phyloP scores from a whole-genome alignment of 2,329 filamentous ascomycete genomes.

The Xylariales sp. region DNA sequence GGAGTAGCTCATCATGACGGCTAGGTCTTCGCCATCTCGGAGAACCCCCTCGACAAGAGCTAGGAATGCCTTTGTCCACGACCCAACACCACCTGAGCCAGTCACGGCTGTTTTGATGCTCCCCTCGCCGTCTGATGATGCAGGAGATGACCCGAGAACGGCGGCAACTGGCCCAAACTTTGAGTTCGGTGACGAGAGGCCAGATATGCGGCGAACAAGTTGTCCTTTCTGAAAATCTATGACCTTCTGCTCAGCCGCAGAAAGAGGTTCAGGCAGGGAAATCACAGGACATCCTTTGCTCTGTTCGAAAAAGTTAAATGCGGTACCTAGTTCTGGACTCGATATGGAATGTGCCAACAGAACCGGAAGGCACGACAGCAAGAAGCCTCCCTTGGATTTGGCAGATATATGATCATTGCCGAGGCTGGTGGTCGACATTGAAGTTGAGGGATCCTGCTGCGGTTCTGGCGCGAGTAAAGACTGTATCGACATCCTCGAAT shows the following conservation, averaged over 20 bases:
- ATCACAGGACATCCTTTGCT: constrained; percentile 33
- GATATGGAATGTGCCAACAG: constrained; percentile 33
- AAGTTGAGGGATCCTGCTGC: too few relatives aligned
- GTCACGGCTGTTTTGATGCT: constrained; percentile 2
- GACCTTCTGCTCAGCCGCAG: constrained; percentile 24
- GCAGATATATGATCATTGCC: background rate
- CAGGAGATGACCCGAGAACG: constrained; percentile 23
- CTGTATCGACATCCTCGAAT: constrained; percentile 3
- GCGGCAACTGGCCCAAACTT: constrained; percentile 43
- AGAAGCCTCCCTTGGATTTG: background rate
- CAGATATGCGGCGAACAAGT: constrained; percentile 39
- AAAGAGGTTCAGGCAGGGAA: constrained; percentile 27
- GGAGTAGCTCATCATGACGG: constrained; percentile 53
- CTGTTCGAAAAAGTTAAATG: constrained; percentile 39
- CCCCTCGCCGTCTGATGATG: constrained; percentile 4
- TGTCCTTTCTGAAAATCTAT: constrained; percentile 44
- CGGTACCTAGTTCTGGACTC: constrained; percentile 22
- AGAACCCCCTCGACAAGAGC: constrained; percentile 51
- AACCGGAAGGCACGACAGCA: constrained; percentile 33
- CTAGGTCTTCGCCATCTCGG: constrained; percentile 57
- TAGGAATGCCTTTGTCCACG: constrained; percentile 55
- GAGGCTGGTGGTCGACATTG: too few relatives aligned
- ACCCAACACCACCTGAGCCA: constrained; percentile 24
- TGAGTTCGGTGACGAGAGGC: constrained; percentile 38
- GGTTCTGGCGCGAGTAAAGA: background rate